A percentile compares a stretch with the other conserved stretches of the same genome.
Evolutionary conservation across 2,329 filamentous ascomycete species (phyloP).

Genomic region (Cadophora sp.): DNA sequence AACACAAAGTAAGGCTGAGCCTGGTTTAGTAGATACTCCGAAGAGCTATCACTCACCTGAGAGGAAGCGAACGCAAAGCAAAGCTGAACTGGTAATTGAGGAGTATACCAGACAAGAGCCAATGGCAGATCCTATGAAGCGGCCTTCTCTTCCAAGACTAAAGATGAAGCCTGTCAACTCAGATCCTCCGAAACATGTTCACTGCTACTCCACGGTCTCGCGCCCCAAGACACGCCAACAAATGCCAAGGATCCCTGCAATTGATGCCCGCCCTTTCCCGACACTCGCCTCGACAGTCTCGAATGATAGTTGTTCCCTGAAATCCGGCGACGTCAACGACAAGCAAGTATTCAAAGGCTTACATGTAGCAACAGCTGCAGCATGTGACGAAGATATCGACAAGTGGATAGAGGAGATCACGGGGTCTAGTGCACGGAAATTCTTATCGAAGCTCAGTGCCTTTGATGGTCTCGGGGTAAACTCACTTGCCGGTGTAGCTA

Average conservation of each 20-base stretch:
- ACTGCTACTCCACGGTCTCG: constrained; percentile 14
- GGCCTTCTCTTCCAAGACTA: constrained; percentile 18
- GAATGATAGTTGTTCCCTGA: constrained; percentile 14
- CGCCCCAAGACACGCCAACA: neutral
- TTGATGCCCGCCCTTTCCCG: neutral
- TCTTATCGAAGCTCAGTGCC: constrained; percentile 60
- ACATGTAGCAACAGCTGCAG: constrained; percentile 61
- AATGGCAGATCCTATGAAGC: constrained; percentile 32
- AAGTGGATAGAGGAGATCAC: constrained; percentile 58
- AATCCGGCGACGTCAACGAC: constrained; percentile 50
- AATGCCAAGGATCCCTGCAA: constrained; percentile 6
- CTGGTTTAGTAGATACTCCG: neutral
- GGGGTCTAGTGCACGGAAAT: constrained; percentile 59
- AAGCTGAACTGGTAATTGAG: constrained; percentile 17
- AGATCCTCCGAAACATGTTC: constrained; percentile 3
- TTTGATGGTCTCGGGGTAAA: constrained; percentile 53
- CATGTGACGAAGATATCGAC: constrained; percentile 61
- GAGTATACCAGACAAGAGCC: constrained; percentile 27
- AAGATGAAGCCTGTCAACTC: neutral
- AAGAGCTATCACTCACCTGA: constrained; percentile 6
- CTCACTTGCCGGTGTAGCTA: constrained; percentile 36
- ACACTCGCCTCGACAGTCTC: constrained; percentile 7
- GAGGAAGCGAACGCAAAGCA: constrained; percentile 11
- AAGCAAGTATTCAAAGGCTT: constrained; percentile 61
- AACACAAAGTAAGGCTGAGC: constrained; percentile 12